Percentiles rank a stretch among this genome's conserved stretches.
phyloP scores from a whole-genome alignment of 2,329 filamentous ascomycete genomes.

The Stagonosporopsis cucurbitacearum region DNA sequence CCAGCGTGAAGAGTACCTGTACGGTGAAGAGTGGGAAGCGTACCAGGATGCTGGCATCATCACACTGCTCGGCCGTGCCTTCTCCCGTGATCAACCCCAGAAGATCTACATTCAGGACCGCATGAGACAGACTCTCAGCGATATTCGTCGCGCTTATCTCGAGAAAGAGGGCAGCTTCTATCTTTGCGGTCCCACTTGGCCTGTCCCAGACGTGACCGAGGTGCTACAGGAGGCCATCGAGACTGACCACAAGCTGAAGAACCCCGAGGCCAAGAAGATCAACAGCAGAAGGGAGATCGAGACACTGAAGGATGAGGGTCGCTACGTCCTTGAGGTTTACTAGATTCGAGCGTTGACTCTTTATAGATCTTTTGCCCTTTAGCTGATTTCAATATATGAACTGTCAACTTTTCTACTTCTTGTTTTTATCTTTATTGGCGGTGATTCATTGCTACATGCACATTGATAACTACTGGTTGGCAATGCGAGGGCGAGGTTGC shows the following conservation, averaged over 20 bases:
- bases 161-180: constrained; percentile 92
- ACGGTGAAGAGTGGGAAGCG: constrained; percentile 98
- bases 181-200: constrained; percentile 97
- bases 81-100: constrained; percentile 94
- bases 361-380: constrained; percentile 3
- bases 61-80: constrained; percentile 89
- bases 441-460: not conserved
- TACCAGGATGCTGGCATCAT: constrained; percentile 96
- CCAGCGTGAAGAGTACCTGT: constrained; percentile 98
- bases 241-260: constrained; percentile 70
- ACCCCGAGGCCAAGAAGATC: constrained; percentile 69
- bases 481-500: not conserved
- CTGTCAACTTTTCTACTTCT: not conserved
- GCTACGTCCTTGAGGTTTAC: constrained; percentile 97
- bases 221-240: constrained; percentile 93
- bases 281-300: constrained; percentile 92
- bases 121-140: constrained; percentile 85
- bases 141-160: constrained; percentile 87
- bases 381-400: constrained; percentile 4
- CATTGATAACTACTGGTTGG: not conserved
- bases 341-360: constrained; percentile 54
- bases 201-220: constrained; percentile 92
- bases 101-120: constrained; percentile 99
- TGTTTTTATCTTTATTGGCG: no score
- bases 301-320: constrained; percentile 89